Evolutionary conservation across 306 rosid species (phyloP), one percentile per base, ranked within the genome.

Genomic region (Fragaria iinumae): DNA sequence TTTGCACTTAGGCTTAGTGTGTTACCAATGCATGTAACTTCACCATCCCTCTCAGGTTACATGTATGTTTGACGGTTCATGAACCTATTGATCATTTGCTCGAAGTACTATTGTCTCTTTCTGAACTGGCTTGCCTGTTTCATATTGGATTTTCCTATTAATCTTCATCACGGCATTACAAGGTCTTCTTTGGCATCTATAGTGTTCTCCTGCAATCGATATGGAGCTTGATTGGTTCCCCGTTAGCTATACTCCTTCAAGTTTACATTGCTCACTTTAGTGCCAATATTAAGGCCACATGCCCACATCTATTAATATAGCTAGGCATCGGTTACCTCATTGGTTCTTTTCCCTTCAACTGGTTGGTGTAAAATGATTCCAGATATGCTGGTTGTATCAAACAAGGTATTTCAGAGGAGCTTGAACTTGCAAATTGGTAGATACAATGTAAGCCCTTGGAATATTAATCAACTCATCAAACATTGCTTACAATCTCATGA

Each of bases 401-500:
- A 48, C 52, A 48, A 49, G 55, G 55, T 49, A 7, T 17, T 49
- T 49, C 55, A 49, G 49, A 45, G 55, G 55, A 16, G 55, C 8
- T 52, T 17, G 6, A 7, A 52, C 23, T 1, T 10, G 21, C 27
- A 20, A 53, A 53, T 6, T 8, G 25, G 60, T 53, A 53, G 60
- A 53, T 53, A 53, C 27, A 50, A 53, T 53, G 60, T 20, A 53
- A 53, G 8, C 21, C 21, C 56, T 17, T 50, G 18, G 52, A 14
- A 17, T 55, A 8, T n/a, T 55, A 23, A 57, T 21, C 0, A 2
- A 60, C 39, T 5, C 67, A 60, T 60, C 39, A 60, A 57, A 60
- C 20, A 25, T 69, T 80, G 21, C 23, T 49, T 1, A 38, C 67
- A 81, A 64, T 52, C 78, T 50, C 44, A 59, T 43, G 20, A 36